A percentile compares a stretch with the other conserved stretches of the same genome.
phyloP scores from a whole-genome alignment of 768 basidiomycete species.

The Pleurotus salmoneostramineus region DNA sequence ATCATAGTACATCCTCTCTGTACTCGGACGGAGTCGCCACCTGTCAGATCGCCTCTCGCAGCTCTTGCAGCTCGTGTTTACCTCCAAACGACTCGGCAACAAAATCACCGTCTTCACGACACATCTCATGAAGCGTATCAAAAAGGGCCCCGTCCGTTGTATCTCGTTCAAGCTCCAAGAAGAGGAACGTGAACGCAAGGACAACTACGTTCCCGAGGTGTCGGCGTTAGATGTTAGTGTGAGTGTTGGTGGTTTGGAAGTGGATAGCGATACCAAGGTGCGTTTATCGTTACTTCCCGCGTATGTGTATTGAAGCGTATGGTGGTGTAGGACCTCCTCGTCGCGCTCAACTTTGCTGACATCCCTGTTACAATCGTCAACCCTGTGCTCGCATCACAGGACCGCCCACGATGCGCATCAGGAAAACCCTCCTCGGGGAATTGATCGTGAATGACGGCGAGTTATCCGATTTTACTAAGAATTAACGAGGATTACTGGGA shows the following conservation, averaged over 20 bases:
- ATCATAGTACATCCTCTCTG: too few relatives aligned
- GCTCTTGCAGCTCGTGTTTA: conserved; percentile 73
- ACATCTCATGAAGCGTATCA: conserved; percentile 99
- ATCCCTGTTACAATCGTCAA: conserved; percentile 70
- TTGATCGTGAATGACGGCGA: too few relatives aligned
- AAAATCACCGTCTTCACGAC: conserved; percentile 99
- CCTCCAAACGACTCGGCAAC: conserved; percentile 98
- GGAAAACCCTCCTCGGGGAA: too few relatives aligned
- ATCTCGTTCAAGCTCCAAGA: conserved; percentile 99
- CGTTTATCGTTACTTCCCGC: conserved; percentile 21
- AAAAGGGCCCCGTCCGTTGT: conserved; percentile 95
- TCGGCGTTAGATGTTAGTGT: conserved; percentile 95
- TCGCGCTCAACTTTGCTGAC: conserved; percentile 89
- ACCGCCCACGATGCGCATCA: conserved; percentile 54
- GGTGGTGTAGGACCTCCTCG: conserved; percentile 70
- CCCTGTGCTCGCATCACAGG: conserved; percentile 61
- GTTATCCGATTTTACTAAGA: too few relatives aligned
- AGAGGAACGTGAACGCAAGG: conserved; percentile 98
- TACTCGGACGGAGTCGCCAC: too few relatives aligned
- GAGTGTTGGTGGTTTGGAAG: conserved; percentile 66
- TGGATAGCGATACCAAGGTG: conserved; percentile 94
- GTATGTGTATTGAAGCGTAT: not conserved
- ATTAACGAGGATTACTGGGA: too few relatives aligned
- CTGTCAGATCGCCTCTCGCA: too few relatives aligned
- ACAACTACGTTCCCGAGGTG: conserved; percentile 98